Conservation (phyloP, 768 basidiomycete genomes). For the Guyanaporus albipodus region DNA sequence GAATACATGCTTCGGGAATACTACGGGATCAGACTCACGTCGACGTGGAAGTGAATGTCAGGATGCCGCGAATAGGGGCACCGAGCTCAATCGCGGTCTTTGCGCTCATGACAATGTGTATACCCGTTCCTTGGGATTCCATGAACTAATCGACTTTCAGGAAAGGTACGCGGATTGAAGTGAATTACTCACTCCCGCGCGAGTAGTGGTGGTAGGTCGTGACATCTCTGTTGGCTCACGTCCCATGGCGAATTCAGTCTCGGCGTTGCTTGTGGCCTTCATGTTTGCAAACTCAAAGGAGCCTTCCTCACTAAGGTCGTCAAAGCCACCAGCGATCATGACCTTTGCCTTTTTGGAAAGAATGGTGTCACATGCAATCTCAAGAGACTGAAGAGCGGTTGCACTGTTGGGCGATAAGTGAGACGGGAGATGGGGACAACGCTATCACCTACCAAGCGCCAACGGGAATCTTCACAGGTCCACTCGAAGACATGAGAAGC, state of each 20-base stretch:
- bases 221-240: conserved; percentile 99
- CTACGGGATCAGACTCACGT: conserved; percentile 53
- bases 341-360: conserved; percentile 96
- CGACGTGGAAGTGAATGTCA: conserved; percentile 95
- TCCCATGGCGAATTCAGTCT: conserved; percentile 97
- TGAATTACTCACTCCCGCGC: conserved; percentile 70
- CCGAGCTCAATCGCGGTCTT: conserved; percentile 95
- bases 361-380: conserved; percentile 96
- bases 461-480: conserved; percentile 98
- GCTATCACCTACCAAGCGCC: conserved; percentile 78
- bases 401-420: conserved; percentile 49
- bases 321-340: conserved; percentile 99
- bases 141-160: conserved; percentile 59
- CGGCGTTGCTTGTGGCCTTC: conserved; percentile 98
- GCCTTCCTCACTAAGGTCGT: conserved; percentile 97
- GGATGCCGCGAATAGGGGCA: conserved; percentile 86
- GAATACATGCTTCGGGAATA: not conserved
- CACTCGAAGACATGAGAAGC: conserved; percentile 90
- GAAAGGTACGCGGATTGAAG: not conserved
- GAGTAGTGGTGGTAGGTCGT: conserved; percentile 92
- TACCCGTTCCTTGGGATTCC: conserved; percentile 96
- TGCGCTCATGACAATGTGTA: conserved; percentile 96
- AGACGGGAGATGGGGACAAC: not conserved
- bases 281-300: conserved; percentile 99
- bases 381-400: conserved; percentile 94